Conservation (phyloP, 169 alveolate species). For the Plasmodium malariae region DNA sequence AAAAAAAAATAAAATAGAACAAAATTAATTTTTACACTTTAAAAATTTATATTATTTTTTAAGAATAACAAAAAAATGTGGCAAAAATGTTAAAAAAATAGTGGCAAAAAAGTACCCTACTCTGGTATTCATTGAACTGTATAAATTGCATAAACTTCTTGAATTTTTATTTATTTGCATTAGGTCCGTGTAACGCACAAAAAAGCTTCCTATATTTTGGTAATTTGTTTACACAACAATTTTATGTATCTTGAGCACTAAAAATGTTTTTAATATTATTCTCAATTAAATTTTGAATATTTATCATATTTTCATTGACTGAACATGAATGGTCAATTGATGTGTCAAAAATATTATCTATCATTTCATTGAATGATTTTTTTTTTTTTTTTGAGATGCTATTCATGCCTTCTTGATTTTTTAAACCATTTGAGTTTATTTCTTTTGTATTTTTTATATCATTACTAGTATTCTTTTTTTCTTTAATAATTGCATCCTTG, state of each 20-base stretch:
- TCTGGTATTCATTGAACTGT: no score
- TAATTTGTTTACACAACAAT: neutral
- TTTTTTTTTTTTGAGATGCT: conserved; percentile 19
- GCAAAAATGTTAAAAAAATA: neutral
- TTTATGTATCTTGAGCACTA: conserved; percentile 16
- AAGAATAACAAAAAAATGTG: neutral
- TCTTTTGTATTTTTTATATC: neutral
- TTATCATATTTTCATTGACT: conserved; percentile 33
- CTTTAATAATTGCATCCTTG: neutral
- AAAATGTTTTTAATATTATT: conserved; percentile 51
- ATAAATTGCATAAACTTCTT: no score
- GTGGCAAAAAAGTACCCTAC: no score
- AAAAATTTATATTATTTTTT: neutral
- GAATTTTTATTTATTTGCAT: no score
- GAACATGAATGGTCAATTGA: conserved; percentile 42
- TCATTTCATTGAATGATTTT: conserved; percentile 20
- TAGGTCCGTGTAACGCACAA: no score
- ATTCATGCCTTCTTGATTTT: neutral
- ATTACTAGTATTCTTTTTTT: neutral
- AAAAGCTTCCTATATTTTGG: no score
- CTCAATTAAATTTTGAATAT: conserved; percentile 52
- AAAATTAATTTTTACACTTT: neutral
- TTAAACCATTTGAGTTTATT: neutral
- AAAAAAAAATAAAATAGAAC: neutral
- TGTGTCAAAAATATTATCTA: conserved; percentile 48